A percentile compares a stretch with the other conserved stretches of the same genome.
Evolutionary conservation across 306 rosid genomes (phyloP).

Genomic region (Trichosanthes truncata): DNA sequence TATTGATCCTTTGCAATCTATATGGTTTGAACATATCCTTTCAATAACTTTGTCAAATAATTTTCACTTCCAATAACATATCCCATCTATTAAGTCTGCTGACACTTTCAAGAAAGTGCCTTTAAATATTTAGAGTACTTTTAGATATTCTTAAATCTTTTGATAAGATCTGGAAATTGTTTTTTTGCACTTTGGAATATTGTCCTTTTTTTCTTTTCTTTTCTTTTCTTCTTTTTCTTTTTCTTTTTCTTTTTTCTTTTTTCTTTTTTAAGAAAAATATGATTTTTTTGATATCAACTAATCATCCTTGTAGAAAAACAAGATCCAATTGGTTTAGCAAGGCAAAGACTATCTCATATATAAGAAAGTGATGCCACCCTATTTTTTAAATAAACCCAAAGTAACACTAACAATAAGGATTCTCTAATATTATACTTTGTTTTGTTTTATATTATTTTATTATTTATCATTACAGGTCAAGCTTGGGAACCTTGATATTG

Average conservation of each 20-base stretch:
- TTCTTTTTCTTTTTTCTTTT: not conserved
- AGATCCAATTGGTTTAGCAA: not conserved
- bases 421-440: not conserved
- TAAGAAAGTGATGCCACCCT: not conserved
- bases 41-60: not conserved
- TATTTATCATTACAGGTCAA: slow-evolving; percentile 46
- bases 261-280: not conserved
- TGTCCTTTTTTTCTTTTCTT: not conserved
- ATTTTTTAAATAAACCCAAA: not conserved
- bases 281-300: not conserved
- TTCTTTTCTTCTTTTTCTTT: not conserved
- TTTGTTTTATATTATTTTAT: not conserved
- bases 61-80: not conserved
- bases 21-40: not conserved
- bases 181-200: not conserved
- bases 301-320: not conserved
- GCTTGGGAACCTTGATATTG: slow-evolving; percentile 80
- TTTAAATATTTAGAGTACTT: not conserved
- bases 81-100: not conserved
- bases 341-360: not conserved
- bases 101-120: not conserved
- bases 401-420: not conserved
- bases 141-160: not conserved
- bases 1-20: not conserved
- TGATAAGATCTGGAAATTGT: not conserved